Conservation (phyloP, 164 flowering plant genomes). For the Warburgia ugandensis region DNA sequence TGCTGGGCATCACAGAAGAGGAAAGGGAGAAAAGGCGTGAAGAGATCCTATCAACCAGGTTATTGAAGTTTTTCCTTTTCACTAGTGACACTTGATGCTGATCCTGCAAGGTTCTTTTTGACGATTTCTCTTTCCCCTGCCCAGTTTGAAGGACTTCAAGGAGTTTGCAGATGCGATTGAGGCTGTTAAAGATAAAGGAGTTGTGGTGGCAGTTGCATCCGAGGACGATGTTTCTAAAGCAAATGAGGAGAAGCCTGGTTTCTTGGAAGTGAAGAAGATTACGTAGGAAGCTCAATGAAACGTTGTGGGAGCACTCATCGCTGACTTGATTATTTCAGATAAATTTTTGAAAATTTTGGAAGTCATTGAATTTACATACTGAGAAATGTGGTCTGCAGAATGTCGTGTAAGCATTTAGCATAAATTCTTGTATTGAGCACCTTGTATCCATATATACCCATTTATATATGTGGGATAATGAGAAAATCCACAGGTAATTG, state of each 20-base stretch:
- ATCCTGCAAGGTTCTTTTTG: not conserved
- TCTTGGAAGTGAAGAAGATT: constrained; percentile 65
- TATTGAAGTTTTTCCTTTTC: not conserved
- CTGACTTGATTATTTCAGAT: too few relatives aligned
- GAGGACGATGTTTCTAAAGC: constrained; percentile 80
- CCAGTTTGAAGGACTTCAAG: constrained; percentile 72
- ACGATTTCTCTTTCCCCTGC: constrained; percentile 21
- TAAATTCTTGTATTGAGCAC: too few relatives aligned
- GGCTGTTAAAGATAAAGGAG: constrained; percentile 70
- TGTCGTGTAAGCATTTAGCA: too few relatives aligned
- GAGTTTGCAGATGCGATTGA: constrained; percentile 71
- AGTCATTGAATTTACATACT: too few relatives aligned
- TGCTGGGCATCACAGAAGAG: constrained; percentile 85
- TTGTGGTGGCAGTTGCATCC: constrained; percentile 85
- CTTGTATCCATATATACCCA: too few relatives aligned
- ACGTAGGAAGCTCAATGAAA: too few relatives aligned
- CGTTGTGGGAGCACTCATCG: too few relatives aligned
- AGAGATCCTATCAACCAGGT: constrained; percentile 93
- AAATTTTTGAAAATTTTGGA: too few relatives aligned
- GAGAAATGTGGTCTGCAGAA: too few relatives aligned
- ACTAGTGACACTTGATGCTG: not conserved
- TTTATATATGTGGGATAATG: too few relatives aligned
- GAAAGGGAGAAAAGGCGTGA: constrained; percentile 85
- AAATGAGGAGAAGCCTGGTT: constrained; percentile 47
- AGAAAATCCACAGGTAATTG: too few relatives aligned